A percentile compares a stretch with the other conserved stretches of the same genome.
These are phyloP conservation scores for Phytophthora constricta DNA, from an alignment of 352 stramenopile species.

Conservation along the genomic window DNA sequence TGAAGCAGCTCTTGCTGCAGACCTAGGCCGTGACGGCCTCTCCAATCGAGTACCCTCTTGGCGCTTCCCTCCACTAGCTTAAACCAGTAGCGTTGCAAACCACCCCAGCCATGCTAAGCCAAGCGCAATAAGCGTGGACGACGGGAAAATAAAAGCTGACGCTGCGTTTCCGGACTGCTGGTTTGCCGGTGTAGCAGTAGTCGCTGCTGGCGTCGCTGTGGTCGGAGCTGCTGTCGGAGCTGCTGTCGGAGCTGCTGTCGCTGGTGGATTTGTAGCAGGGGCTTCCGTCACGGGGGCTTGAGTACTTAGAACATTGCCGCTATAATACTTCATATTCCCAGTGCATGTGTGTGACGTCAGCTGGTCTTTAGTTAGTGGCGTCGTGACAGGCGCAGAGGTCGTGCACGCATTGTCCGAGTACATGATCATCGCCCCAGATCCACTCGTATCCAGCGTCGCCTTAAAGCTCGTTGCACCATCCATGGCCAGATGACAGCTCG, in stretches of 20 bases:
- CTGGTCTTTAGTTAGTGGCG: conserved; percentile 4
- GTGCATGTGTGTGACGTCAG: conserved; percentile 9
- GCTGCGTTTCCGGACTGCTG: too few species aligned
- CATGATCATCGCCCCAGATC: conserved; percentile 10
- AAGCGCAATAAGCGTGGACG: neutral
- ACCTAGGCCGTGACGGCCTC: too few species aligned
- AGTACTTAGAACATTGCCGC: neutral
- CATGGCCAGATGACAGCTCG: conserved; percentile 2
- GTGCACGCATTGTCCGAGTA: conserved; percentile 13
- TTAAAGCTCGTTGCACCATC: conserved; percentile 14
- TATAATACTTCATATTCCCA: conserved; percentile 14
- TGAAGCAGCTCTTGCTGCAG: too few species aligned
- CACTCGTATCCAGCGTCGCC: conserved; percentile 5
- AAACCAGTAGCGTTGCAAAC: neutral
- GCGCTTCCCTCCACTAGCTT: too few species aligned
- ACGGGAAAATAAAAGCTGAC: neutral
- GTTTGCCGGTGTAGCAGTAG: neutral
- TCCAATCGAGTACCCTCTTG: too few species aligned
- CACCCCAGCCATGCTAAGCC: neutral
- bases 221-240: neutral
- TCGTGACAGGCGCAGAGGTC: conserved; percentile 1
- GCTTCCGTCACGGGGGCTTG: neutral
- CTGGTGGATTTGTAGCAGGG: neutral
- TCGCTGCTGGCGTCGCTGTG: neutral
- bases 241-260: neutral